phyloP scores from a whole-genome alignment of 345 rosid species.

The Bretschneidera sinensis region DNA sequence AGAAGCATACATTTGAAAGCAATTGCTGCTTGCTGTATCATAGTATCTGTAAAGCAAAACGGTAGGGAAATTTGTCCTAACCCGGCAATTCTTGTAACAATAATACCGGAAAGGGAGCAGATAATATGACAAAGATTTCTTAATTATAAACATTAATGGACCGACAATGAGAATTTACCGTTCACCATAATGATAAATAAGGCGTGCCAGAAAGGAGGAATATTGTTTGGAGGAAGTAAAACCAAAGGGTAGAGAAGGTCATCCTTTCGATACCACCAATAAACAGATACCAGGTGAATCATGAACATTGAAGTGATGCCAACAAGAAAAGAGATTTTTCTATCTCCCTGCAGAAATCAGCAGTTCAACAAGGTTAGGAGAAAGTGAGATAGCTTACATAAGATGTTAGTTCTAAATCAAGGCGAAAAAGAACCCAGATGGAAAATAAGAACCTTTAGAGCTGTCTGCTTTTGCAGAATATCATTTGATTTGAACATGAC shows the following conservation, averaged over 20 bases:
- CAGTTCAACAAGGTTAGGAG: not conserved
- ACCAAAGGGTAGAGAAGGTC: conserved; percentile 45
- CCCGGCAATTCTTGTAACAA: too few relatives aligned
- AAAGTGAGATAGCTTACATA: too few relatives aligned
- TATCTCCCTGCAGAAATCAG: conserved; percentile 47
- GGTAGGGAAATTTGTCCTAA: too few relatives aligned
- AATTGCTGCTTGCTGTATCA: conserved; percentile 56
- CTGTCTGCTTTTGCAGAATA: conserved; percentile 54
- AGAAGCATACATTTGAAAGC: conserved; percentile 48
- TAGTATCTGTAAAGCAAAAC: conserved; percentile 54
- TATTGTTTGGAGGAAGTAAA: conserved; percentile 48
- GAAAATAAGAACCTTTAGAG: conserved; percentile 55
- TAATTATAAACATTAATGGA: too few relatives aligned
- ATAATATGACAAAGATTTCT: too few relatives aligned
- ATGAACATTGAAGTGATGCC: conserved; percentile 29
- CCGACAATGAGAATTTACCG: too few relatives aligned
- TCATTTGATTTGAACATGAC: conserved; percentile 57
- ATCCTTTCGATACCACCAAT: conserved; percentile 48
- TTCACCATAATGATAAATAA: conserved; percentile 50
- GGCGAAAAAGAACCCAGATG: too few relatives aligned
- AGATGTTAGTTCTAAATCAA: too few relatives aligned
- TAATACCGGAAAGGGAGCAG: too few relatives aligned
- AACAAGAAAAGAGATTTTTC: conserved; percentile 39
- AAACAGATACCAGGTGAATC: conserved; percentile 38
- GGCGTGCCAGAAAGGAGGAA: conserved; percentile 64